Evolutionary conservation across 805 yeast species (phyloP).

Genomic region (Middelhovenomyces tepae): DNA sequence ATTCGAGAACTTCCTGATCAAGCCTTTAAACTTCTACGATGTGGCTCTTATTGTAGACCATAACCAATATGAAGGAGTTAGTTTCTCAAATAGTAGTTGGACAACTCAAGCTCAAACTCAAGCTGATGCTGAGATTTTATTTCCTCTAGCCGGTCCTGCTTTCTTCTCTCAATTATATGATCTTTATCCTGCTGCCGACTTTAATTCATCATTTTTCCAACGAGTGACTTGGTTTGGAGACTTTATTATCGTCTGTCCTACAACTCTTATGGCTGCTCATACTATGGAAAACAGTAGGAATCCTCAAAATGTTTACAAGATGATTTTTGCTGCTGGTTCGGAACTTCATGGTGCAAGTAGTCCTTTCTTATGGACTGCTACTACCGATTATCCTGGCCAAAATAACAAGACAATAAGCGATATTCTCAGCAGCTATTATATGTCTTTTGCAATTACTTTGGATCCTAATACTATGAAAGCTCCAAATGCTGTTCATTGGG

Average conservation of each 20-base stretch:
- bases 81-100: conserved; percentile 7
- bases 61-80: conserved; percentile 8
- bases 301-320: too few relatives aligned
- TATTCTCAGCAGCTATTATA: too few relatives aligned
- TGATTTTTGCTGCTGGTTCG: too few relatives aligned
- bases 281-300: too few relatives aligned
- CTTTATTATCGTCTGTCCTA: conserved; percentile 11
- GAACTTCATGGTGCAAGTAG: too few relatives aligned
- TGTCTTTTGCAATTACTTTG: too few relatives aligned
- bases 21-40: conserved; percentile 7
- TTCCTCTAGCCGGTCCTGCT: conserved; percentile 1
- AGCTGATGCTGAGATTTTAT: conserved; percentile 4
- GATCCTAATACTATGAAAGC: too few relatives aligned
- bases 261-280: too few relatives aligned
- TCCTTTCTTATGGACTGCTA: too few relatives aligned
- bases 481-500: too few relatives aligned
- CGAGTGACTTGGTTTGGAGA: conserved; percentile 12
- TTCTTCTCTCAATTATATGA: conserved; percentile 2
- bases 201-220: conserved; percentile 7
- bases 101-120: conserved; percentile 2
- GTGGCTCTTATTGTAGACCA: conserved; percentile 10
- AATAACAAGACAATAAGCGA: too few relatives aligned
- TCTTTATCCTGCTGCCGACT: conserved; percentile 4
- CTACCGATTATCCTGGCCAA: too few relatives aligned
- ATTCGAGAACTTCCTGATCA: conserved; percentile 5